Evolutionary conservation across 306 rosid species (phyloP).

Genomic region (Mimosa pudica): DNA sequence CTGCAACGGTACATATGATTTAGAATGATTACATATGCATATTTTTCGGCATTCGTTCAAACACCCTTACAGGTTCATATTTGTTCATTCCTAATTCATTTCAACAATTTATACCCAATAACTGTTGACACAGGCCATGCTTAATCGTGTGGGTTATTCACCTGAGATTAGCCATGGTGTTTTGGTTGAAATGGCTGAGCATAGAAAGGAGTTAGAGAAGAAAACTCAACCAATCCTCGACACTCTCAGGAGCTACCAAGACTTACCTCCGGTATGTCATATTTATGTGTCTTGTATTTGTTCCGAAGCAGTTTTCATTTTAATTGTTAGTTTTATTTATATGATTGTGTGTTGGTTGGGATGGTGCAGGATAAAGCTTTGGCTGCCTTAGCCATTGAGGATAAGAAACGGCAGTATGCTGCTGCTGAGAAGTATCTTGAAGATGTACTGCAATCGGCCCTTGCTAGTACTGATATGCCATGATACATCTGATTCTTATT

Average conservation of each 20-base stretch:
- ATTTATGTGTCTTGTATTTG: conserved; percentile 10
- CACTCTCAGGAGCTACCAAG: conserved; percentile 92
- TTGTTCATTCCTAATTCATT: conserved; percentile 11
- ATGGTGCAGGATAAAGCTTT: conserved; percentile 86
- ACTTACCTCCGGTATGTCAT: conserved; percentile 79
- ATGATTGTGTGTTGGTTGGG: conserved; percentile 23
- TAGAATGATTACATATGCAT: neutral
- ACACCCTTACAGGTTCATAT: neutral
- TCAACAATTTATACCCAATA: conserved; percentile 7
- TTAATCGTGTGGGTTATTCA: conserved; percentile 76
- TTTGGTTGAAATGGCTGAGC: conserved; percentile 86
- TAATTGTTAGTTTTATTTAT: conserved; percentile 10
- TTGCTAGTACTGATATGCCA: conserved; percentile 46
- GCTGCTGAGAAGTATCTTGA: conserved; percentile 95
- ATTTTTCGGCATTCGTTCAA: neutral
- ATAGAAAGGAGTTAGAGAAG: conserved; percentile 87
- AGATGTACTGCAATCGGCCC: conserved; percentile 89
- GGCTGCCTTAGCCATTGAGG: conserved; percentile 98
- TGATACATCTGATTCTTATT: neutral
- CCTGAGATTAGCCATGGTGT: conserved; percentile 90
- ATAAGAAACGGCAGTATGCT: conserved; percentile 88
- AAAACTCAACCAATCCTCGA: conserved; percentile 92
- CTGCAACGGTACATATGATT: neutral
- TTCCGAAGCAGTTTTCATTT: conserved; percentile 10
- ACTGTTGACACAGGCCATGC: conserved; percentile 63